Conservation (phyloP, 805 yeast species). For the Metschnikowia cerradonensis region DNA sequence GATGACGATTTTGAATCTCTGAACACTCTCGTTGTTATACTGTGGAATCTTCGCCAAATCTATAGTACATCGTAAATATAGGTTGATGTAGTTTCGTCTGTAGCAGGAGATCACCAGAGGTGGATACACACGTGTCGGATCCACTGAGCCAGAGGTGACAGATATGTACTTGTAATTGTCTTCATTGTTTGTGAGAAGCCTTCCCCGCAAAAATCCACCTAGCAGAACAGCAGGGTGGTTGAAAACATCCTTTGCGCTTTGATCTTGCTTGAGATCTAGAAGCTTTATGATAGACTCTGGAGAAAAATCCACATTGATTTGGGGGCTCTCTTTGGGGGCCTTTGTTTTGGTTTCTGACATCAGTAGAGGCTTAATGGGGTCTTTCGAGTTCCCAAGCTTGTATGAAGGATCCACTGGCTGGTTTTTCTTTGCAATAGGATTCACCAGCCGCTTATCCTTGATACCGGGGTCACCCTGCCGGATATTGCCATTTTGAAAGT, state of each 20-base stretch:
- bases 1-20: constrained; percentile 34
- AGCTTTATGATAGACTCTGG: constrained; percentile 9
- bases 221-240: constrained; percentile 1
- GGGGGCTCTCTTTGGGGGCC: background rate
- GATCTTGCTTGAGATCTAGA: constrained; percentile 9
- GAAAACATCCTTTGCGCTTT: background rate
- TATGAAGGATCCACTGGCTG: background rate
- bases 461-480: background rate
- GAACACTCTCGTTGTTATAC: constrained; percentile 5
- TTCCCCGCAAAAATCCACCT: constrained; percentile 39
- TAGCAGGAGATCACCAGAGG: constrained; percentile 44
- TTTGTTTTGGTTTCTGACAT: background rate
- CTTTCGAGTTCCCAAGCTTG: background rate
- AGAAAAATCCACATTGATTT: constrained; percentile 15
- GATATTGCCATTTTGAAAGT: background rate
- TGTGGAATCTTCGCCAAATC: constrained; percentile 1
- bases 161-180: constrained; percentile 34
- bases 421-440: background rate
- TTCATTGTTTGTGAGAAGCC: constrained; percentile 38
- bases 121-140: constrained; percentile 12
- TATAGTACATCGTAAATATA: constrained; percentile 6
- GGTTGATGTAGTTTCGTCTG: constrained; percentile 40
- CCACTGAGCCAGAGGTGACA: constrained; percentile 11
- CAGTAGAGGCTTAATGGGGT: background rate
- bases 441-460: background rate